phyloP scores from a whole-genome alignment of 495 filamentous ascomycete genomes.

The Podospora conica region DNA sequence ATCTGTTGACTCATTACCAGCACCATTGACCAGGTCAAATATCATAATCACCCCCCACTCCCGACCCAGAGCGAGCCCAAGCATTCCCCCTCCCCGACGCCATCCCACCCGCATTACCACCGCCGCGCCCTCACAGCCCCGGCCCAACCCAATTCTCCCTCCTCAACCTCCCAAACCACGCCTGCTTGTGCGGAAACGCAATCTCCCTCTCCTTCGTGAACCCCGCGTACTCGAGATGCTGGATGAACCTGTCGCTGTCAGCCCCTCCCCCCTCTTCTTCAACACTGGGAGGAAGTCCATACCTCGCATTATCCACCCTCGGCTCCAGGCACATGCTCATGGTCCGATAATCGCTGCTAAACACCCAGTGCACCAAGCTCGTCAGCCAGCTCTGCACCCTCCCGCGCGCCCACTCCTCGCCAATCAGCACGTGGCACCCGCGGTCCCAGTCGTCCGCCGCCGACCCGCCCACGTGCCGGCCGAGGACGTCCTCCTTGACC shows the following conservation, averaged over 20 bases:
- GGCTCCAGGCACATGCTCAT: constrained; percentile 80
- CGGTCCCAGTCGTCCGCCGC: constrained; percentile 74
- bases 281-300: constrained; percentile 27
- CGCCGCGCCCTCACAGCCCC: constrained; percentile 44
- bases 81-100: neutral
- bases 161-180: constrained; percentile 75
- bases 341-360: constrained; percentile 73
- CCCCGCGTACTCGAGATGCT: constrained; percentile 65
- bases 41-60: neutral
- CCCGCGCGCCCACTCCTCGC: constrained; percentile 88
- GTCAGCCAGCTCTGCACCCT: constrained; percentile 75
- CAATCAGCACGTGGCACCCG: constrained; percentile 81
- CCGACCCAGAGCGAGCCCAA: neutral
- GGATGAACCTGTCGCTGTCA: constrained; percentile 58
- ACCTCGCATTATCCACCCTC: constrained; percentile 87
- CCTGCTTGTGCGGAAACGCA: constrained; percentile 86
- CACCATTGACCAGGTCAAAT: too few relatives aligned
- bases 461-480: constrained; percentile 52
- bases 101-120: neutral
- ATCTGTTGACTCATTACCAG: too few relatives aligned
- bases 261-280: constrained; percentile 3
- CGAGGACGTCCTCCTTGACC: constrained; percentile 88
- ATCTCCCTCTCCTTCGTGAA: constrained; percentile 88
- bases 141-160: constrained; percentile 82
- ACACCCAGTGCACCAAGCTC: constrained; percentile 78